A percentile compares a stretch with the other conserved stretches of the same genome.
Conservation (phyloP, 2,329 filamentous ascomycete genomes). For the Colletotrichum endophyticum region DNA sequence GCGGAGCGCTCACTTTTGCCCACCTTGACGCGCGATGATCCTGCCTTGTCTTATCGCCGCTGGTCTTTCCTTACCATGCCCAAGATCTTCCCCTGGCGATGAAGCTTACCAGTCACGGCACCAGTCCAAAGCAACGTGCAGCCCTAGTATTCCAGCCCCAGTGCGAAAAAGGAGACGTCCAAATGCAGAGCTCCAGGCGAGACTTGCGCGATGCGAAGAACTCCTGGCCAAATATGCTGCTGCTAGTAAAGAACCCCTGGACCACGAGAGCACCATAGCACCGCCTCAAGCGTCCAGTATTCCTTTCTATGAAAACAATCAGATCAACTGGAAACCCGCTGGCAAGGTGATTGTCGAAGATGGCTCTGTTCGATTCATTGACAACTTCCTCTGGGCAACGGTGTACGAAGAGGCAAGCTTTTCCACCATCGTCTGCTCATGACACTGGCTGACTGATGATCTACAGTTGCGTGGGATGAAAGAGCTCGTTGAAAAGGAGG, state of each 20-base stretch:
- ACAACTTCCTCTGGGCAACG: slow-evolving; percentile 58
- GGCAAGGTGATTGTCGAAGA: slow-evolving; percentile 61
- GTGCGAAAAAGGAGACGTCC: slow-evolving; percentile 62
- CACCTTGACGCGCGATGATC: background rate
- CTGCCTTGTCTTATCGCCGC: background rate
- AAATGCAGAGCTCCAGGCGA: slow-evolving; percentile 65
- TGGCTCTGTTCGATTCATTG: slow-evolving; percentile 59
- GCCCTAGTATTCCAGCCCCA: slow-evolving; percentile 63
- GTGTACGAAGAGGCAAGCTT: slow-evolving; percentile 59
- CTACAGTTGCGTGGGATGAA: slow-evolving; percentile 2
- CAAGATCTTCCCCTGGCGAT: background rate
- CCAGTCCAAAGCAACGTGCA: slow-evolving; percentile 45
- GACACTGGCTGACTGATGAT: background rate
- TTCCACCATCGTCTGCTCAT: background rate
- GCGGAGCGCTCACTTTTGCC: background rate
- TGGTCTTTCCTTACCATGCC: background rate
- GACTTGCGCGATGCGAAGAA: slow-evolving; percentile 62
- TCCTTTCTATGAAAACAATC: slow-evolving; percentile 14
- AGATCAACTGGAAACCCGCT: slow-evolving; percentile 42
- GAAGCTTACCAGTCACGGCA: background rate
- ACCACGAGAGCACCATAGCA: background rate
- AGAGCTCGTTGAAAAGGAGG: background rate
- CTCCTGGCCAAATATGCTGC: slow-evolving; percentile 61
- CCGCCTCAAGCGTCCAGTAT: background rate
- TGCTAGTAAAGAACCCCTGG: background rate